Base-by-base conservation (phyloP, 495 filamentous ascomycete species). In the Annulohypoxylon bovei region DNA sequence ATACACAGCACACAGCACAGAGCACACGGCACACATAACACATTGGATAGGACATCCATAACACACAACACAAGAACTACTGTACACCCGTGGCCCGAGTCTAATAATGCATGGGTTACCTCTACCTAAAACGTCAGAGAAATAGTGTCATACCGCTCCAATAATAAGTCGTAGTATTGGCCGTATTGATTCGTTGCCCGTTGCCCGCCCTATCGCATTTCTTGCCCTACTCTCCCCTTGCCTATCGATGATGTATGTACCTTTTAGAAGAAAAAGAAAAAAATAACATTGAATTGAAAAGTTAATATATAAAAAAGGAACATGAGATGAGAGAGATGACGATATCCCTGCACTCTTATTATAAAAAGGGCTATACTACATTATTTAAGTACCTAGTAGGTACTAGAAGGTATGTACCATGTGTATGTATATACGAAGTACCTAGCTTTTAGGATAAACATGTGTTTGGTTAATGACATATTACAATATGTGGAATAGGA, bases 91-190 rank as follows among this genome's bases (percentile, higher is more conserved):
- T 58, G 57, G 50, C 56, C 68, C 68, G 57, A 71, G 62, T 71
- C 62, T 71, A 71, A 71, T 62, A 63, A 71, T 71, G 63, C 56
- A 67, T 71, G 68, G 68, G 63, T 53, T 23, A 67, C 57, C 63
- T 71, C 63, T 67, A 67, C 64, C 64, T 72, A 72, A 72, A 69
- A 73, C 70, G 70, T 65, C 61, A 73, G 65, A 73, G 70, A 68
- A 65, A 62, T 73, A 73, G 65, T 65, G 70, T 65, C 60, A 65
- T 65, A 62, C 56, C 56, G 65, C 50, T 42, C 70, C 70, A 73
- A 73, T 69, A 65, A 62, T 53, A 69, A 65, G 35, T 68, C 42
- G 68, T 64, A 55, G 70, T 58, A 68, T 72, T 49, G 49, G 32
- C 60, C 40, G 70, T 62, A 64, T 72, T 42, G 49, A 14, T 28